These are phyloP conservation scores for Akebia trifoliata DNA, from an alignment of 164 flowering plant genomes.

Conservation along the genomic window DNA sequence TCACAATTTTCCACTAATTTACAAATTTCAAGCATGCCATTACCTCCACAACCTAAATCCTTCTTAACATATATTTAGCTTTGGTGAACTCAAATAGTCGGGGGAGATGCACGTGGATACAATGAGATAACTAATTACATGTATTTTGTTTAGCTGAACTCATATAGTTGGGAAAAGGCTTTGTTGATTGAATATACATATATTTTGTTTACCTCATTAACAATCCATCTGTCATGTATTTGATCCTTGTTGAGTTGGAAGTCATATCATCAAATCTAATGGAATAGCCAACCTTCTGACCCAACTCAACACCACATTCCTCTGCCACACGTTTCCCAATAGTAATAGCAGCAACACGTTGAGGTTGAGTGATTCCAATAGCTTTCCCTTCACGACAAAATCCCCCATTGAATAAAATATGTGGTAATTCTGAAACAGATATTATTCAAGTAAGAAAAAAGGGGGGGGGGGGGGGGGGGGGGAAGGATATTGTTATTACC, in stretches of 20 bases:
- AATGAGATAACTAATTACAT: too few species aligned
- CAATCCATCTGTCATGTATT: conserved; percentile 96
- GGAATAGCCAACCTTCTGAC: conserved; percentile 89
- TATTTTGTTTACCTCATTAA: conserved; percentile 50
- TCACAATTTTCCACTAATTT: too few species aligned
- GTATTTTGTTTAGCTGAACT: too few species aligned
- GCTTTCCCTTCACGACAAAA: conserved; percentile 60
- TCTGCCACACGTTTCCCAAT: conserved; percentile 96
- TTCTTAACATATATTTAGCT: too few species aligned
- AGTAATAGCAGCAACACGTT: conserved; percentile 89
- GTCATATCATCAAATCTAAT: conserved; percentile 89
- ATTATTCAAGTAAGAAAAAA: conserved; percentile 5
- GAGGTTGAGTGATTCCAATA: conserved; percentile 88
- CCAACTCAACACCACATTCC: conserved; percentile 81
- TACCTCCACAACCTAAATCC: too few species aligned
- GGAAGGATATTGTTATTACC: too few species aligned
- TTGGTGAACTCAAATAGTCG: too few species aligned
- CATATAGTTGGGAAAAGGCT: too few species aligned
- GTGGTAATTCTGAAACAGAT: conserved; percentile 71
- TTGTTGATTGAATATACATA: neutral
- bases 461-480: too few species aligned
- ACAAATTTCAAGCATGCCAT: too few species aligned
- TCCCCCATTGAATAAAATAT: conserved; percentile 66
- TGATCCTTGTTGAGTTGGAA: conserved; percentile 70
- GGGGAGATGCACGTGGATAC: too few species aligned